Evolutionary conservation across 169 alveolate species (phyloP), one percentile per base, ranked within the genome.

Genomic region (Eimeria acervulina): DNA sequence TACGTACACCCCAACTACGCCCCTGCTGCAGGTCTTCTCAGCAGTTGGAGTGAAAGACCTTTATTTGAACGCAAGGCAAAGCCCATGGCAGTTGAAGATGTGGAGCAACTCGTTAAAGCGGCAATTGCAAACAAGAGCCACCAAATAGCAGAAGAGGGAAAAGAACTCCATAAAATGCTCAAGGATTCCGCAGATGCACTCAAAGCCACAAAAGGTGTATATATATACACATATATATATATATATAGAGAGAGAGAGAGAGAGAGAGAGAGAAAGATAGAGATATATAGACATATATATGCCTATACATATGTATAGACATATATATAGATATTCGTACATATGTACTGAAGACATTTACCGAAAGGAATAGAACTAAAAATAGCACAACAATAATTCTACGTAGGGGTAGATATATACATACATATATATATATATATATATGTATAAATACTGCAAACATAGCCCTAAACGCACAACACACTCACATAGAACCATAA

Each of bases 171-270:
- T 95, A 98, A 98, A 93, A 94, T 97, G 26, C 97, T 99, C 95
- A 98, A 98, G 96, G 99, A 98, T 94, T 98, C 99, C 38, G 98
- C 98, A 42, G 99, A 97, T 63, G 97, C 98, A 90, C 98, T 99
- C 84, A 98, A 98, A 95, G 97, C 95, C 55, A 72, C 89, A 47
- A 90, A 90, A 74, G 95, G 95, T 72, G 66, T 19, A 87, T 1
- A 38, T 40, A 88, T 47, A 7, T 12, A 47, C 55, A 47, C 55
- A 47, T 47, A 47, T 7, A 5, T 12, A 47, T 5, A 47, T n/a
- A n/a, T n/a, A n/a, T n/a, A n/a, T n/a, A n/a, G n/a, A n/a, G n/a
- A n/a, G n/a, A n/a, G n/a, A n/a, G n/a, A n/a, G n/a, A n/a, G n/a
- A n/a, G n/a, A n/a, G n/a, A n/a, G n/a, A n/a, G n/a, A n/a, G n/a